Evolutionary conservation across 768 basidiomycete species (phyloP).

Genomic region (Ramaria rubella): DNA sequence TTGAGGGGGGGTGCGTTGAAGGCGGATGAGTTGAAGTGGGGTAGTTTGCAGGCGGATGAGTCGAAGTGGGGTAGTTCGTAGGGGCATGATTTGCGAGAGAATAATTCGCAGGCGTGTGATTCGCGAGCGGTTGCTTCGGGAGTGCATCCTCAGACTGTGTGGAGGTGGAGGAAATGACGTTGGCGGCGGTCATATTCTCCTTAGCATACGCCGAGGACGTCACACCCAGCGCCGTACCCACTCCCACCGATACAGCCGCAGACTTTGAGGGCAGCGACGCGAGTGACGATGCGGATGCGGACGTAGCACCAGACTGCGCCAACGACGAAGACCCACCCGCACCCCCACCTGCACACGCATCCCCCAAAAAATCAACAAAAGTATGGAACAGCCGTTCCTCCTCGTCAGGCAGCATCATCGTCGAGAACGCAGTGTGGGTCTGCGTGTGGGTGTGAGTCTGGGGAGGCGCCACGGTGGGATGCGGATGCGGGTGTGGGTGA

Average conservation of each 20-base stretch:
- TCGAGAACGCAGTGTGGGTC: conserved; percentile 10
- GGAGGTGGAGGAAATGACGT: too few species aligned
- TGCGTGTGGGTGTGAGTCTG: not conserved
- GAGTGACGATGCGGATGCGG: not conserved
- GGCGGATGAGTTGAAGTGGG: too few species aligned
- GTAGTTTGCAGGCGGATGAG: too few species aligned
- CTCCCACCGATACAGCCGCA: not conserved
- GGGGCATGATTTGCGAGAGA: too few species aligned
- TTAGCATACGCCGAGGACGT: not conserved
- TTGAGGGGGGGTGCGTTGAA: too few species aligned
- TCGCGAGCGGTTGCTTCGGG: too few species aligned
- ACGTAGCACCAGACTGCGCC: too few species aligned
- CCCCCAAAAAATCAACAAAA: not conserved
- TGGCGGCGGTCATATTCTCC: not conserved
- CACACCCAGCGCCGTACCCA: not conserved
- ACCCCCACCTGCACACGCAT: not conserved
- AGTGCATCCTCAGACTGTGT: not conserved
- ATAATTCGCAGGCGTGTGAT: too few species aligned
- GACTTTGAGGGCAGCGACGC: not conserved
- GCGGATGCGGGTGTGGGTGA: not conserved
- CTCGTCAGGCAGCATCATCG: conserved; percentile 17
- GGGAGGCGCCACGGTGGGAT: too few species aligned
- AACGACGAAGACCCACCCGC: too few species aligned
- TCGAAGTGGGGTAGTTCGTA: too few species aligned
- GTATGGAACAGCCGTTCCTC: conserved; percentile 4